Evolutionary conservation across 2,329 filamentous ascomycete species (phyloP).

Genomic region (Epicoccum nigrum): DNA sequence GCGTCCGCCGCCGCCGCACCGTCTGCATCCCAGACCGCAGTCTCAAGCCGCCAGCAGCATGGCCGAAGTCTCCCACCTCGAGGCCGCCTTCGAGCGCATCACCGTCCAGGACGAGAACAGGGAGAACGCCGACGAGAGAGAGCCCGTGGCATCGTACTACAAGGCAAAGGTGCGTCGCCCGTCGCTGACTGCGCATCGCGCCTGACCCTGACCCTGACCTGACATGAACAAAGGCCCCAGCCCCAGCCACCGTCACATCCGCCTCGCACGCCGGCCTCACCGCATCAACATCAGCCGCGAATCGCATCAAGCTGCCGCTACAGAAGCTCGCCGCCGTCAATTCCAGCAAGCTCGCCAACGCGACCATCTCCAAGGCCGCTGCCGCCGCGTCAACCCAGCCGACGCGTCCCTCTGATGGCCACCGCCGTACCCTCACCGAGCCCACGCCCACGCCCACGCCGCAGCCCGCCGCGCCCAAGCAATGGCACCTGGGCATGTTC

Average conservation of each 20-base stretch:
- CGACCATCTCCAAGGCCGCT: slow-evolving; percentile 65
- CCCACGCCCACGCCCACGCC: slow-evolving; percentile 2
- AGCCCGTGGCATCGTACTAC: slow-evolving; percentile 65
- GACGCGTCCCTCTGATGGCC: slow-evolving; percentile 50
- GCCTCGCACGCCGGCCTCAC: slow-evolving; percentile 60
- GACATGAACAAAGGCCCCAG: slow-evolving; percentile 50
- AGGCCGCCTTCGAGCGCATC: slow-evolving; percentile 87
- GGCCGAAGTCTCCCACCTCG: slow-evolving; percentile 74
- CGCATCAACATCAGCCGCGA: slow-evolving; percentile 52
- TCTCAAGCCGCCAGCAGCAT: too few species aligned
- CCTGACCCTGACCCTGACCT: slow-evolving; percentile 25
- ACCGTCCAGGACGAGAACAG: slow-evolving; percentile 92
- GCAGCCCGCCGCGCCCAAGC: slow-evolving; percentile 47
- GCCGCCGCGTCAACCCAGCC: slow-evolving; percentile 68
- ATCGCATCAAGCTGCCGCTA: slow-evolving; percentile 73
- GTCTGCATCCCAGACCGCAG: too few species aligned
- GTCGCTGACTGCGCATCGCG: neutral
- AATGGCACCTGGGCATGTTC: slow-evolving; percentile 92
- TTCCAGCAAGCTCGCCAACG: slow-evolving; percentile 54
- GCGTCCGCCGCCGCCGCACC: neutral
- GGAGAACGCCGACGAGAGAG: slow-evolving; percentile 44
- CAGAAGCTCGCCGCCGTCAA: slow-evolving; percentile 86
- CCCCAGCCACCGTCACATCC: slow-evolving; percentile 44
- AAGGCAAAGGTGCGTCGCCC: slow-evolving; percentile 74
- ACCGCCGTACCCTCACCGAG: slow-evolving; percentile 50